Base-by-base conservation (phyloP, 2,329 filamentous ascomycete genomes). In the Phaeosphaeria sp. region DNA sequence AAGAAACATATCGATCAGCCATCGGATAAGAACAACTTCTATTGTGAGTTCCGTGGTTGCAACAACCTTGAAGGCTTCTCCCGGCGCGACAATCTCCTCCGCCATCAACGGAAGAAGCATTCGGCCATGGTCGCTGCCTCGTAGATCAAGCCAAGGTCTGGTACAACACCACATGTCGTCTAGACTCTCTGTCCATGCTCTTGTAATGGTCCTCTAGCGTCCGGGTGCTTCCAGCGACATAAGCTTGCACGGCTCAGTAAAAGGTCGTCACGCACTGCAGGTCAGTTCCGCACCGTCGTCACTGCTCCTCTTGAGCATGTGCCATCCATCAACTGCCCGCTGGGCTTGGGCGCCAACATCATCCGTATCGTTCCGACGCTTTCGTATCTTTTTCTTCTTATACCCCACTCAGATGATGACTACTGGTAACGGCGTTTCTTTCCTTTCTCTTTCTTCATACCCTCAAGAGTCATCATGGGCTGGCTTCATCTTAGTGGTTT, bases 41-140 rank as follows among this genome's bases (percentile, higher is more conserved):
- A 60, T 46, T 77, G 74, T 56, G 42, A 50, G 5, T 56, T 68
- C 36, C 59, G 64, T 15, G 72, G 66, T 2, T 77, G 74, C 55
- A 56, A 43, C 48, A 70, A 72, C 25, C 55, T 54, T 2, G 62
- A 69, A 15, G 72, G 73, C 50, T 76, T 76, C 64, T 74, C 73
- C 18, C 69, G 74, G 20, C 71, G 64, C 25, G 74, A 77, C 54
- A 77, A 77, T 41, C 64, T 76, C 20, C 59, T 69, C 17, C 71
- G 74, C 22, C 74, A 77, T 55, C 65, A 69, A 44, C 68, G 73
- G 36, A 73, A 63, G 17, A 64, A 72, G 50, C 74, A 77, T 50
- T 59, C 53, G 2, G 30, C 48, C 25, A 49, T 64, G 27, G 33
- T 57, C 30, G 30, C 30, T 36, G 30, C 30, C 7, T 36, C 30